Evolutionary conservation across 768 basidiomycete genomes (phyloP), one percentile per base, ranked within the genome.

Genomic region (Lactarius evosmus): DNA sequence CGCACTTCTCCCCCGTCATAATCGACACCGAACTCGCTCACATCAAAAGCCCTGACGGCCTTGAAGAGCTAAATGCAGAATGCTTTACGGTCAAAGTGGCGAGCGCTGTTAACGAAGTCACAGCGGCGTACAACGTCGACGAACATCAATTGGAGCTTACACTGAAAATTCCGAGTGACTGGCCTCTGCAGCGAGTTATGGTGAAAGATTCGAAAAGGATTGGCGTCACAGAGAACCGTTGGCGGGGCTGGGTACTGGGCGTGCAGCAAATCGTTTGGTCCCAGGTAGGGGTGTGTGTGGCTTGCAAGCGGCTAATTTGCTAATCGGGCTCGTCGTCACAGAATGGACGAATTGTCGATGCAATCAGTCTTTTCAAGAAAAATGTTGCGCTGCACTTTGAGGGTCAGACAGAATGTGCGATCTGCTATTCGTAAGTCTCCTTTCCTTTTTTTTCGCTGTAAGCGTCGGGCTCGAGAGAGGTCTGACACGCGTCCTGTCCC

Each of bases 391-490:
- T 91, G 22, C 93, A 98, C 73, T 99, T 98, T 71, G 93, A 96
- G 67, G 96, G 96, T 7, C 89, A 95, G 73, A 91, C 91, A 2
- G 94, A 96, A 69, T 99, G 97, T 74, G 93, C 96, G 1, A 98
- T 99, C 64, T 96, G 94, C 71, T 96, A 95, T 74, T 93, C 91
- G 89, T 94, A 70, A 72, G 89, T 71, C n/a, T 62, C 16, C 36
- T 34, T 22, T 19, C 11, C 17, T 6, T 33, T 22, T 11, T 36
- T 55, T 27, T 46, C 11, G 25, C 33, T 33, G 8, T 7, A 14
- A 40, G 12, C 14, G 12, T 27, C 7, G 30, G 29, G 32, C n/a
- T n/a, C 34, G 34, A 7, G 49, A 66, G 32, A 25, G 52, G 46
- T 49, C 54, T 36, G 50, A 51, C 40, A 46, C 52, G 12, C 46